phyloP scores from a whole-genome alignment of 129 eudicot genomes.

The Rutidosis leptorrhynchoides region DNA sequence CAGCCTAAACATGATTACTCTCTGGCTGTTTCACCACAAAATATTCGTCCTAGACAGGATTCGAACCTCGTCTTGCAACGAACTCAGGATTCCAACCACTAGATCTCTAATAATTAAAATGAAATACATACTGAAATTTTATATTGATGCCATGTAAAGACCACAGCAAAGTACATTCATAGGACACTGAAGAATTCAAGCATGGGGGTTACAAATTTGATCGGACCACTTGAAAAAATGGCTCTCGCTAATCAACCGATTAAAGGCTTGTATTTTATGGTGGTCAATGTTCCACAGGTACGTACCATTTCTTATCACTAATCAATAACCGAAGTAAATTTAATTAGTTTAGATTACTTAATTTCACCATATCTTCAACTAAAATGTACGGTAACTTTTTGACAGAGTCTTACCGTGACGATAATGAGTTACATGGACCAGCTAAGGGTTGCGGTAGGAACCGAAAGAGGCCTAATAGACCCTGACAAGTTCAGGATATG shows the following conservation, averaged over 20 bases:
- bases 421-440: conserved; percentile 50
- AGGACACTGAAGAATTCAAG: conserved; percentile 44
- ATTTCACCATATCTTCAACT: background rate
- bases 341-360: background rate
- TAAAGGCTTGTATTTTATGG: conserved; percentile 50
- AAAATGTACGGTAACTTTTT: background rate
- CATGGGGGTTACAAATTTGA: conserved; percentile 41
- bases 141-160: conserved; percentile 25
- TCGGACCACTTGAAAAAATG: conserved; percentile 54
- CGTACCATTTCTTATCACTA: background rate
- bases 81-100: too few species aligned
- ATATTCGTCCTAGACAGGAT: too few species aligned
- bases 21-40: too few species aligned
- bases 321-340: too few species aligned
- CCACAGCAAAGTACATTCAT: conserved; percentile 38
- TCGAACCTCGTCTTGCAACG: too few species aligned
- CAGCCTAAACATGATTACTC: too few species aligned
- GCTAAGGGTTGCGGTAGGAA: conserved; percentile 44
- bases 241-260: conserved; percentile 43
- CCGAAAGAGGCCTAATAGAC: conserved; percentile 44
- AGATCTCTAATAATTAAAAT: background rate
- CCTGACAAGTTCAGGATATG: conserved; percentile 35
- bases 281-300: conserved; percentile 50
- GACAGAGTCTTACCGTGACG: conserved; percentile 46
- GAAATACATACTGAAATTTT: background rate